phyloP scores from a whole-genome alignment of 2,329 filamentous ascomycete species.

The Penicillium oxalicum region DNA sequence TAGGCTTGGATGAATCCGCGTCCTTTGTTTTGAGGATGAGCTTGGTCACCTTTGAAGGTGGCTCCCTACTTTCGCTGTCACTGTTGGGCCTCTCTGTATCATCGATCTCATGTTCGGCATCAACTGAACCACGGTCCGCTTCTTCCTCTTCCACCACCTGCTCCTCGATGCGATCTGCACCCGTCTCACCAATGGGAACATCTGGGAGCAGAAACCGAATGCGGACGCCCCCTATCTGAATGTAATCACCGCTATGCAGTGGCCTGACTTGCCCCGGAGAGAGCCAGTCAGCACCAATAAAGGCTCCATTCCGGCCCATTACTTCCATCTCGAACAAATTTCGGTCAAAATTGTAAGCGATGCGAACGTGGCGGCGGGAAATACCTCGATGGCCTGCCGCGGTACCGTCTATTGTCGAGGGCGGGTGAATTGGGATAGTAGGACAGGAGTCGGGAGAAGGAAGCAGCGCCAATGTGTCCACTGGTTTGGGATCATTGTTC shows the following conservation, averaged over 20 bases:
- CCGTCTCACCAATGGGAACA: conserved; percentile 44
- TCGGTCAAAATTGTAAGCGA: conserved; percentile 54
- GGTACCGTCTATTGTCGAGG: conserved; percentile 40
- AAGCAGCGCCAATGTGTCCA: conserved; percentile 43
- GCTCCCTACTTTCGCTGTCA: conserved; percentile 25
- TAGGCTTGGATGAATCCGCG: conserved; percentile 20
- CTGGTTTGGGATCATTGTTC: conserved; percentile 35
- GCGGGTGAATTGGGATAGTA: conserved; percentile 56
- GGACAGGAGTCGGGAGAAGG: conserved; percentile 50
- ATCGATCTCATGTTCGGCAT: conserved; percentile 40
- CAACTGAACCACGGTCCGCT: conserved; percentile 28
- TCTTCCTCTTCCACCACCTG: conserved; percentile 33
- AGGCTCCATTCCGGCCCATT: conserved; percentile 54
- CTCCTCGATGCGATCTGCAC: conserved; percentile 43
- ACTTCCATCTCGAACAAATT: conserved; percentile 55
- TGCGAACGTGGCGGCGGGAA: conserved; percentile 57
- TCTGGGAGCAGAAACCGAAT: conserved; percentile 53
- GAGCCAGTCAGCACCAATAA: conserved; percentile 49
- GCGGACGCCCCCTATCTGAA: conserved; percentile 54
- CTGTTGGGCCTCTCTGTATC: conserved; percentile 22
- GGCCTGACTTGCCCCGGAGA: conserved; percentile 43
- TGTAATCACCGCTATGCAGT: conserved; percentile 53
- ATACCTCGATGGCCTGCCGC: conserved; percentile 53
- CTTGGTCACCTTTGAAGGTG: conserved; percentile 24
- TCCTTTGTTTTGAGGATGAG: conserved; percentile 28